phyloP scores from a whole-genome alignment of 805 yeast genomes.

The Phaffomyces antillensis region DNA sequence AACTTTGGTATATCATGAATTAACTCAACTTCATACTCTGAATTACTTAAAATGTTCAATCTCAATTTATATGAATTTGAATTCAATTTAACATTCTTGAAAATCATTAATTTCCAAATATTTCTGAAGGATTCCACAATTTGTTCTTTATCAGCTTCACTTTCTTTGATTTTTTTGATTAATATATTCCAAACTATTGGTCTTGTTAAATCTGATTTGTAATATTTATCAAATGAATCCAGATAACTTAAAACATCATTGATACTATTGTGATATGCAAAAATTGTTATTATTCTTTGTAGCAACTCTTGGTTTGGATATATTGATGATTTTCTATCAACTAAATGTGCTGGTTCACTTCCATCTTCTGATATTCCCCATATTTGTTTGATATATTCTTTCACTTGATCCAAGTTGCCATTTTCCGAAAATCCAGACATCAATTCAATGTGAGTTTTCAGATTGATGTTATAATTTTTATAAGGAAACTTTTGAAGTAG shows the following conservation, averaged over 20 bases:
- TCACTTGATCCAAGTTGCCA: slow-evolving; percentile 15
- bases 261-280: slow-evolving; percentile 11
- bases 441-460: slow-evolving; percentile 16
- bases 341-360: slow-evolving; percentile 1
- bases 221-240: slow-evolving; percentile 10
- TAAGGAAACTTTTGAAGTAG: slow-evolving; percentile 1
- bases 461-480: slow-evolving; percentile 8
- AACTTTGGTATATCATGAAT: slow-evolving; percentile 12
- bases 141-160: slow-evolving; percentile 1
- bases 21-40: slow-evolving; percentile 5
- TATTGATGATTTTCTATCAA: slow-evolving; percentile 9
- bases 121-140: slow-evolving; percentile 5
- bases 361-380: slow-evolving; percentile 18
- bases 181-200: slow-evolving; percentile 14
- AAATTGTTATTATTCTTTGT: slow-evolving; percentile 10
- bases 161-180: slow-evolving; percentile 6
- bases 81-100: slow-evolving; percentile 6
- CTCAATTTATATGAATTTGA: slow-evolving; percentile 10
- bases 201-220: slow-evolving; percentile 5
- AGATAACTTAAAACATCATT: slow-evolving; percentile 10
- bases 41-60: slow-evolving; percentile 5
- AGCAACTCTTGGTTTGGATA: slow-evolving; percentile 18
- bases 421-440: slow-evolving; percentile 16
- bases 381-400: slow-evolving; percentile 11
- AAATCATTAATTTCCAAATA: slow-evolving; percentile 15